Conservation (phyloP, 352 stramenopile genomes). For the Phytophthora kernoviae region DNA sequence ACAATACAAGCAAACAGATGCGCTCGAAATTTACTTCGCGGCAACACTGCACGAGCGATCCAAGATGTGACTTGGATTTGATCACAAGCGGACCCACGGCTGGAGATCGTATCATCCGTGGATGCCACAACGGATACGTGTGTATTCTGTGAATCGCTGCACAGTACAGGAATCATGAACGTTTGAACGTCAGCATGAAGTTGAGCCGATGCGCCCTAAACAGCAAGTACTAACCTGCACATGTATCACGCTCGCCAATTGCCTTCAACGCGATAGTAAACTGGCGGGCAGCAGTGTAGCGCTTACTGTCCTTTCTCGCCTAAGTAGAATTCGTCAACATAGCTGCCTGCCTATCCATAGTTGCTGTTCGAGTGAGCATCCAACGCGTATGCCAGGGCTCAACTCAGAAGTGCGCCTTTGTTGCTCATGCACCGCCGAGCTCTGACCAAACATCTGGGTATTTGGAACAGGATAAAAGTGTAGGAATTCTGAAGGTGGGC, state of each 20-base stretch:
- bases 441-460: background rate
- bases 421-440: background rate
- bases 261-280: no score
- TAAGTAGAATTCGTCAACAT: background rate
- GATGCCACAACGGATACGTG: no score
- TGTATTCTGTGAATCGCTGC: no score
- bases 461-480: background rate
- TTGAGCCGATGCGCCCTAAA: no score
- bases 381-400: no score
- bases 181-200: no score
- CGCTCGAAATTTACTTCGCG: background rate
- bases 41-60: background rate
- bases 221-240: no score
- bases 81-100: background rate
- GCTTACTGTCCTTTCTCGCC: no score
- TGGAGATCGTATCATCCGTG: no score
- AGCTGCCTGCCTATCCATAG: background rate
- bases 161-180: no score
- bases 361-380: background rate
- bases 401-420: background rate
- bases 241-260: no score
- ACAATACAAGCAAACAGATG: conserved; percentile 1
- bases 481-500: background rate
- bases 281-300: no score
- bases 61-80: background rate